Evolutionary conservation across 2,329 filamentous ascomycete genomes (phyloP), one percentile per base, ranked within the genome.

Genomic region (Ascochyta viciae-villosae): DNA sequence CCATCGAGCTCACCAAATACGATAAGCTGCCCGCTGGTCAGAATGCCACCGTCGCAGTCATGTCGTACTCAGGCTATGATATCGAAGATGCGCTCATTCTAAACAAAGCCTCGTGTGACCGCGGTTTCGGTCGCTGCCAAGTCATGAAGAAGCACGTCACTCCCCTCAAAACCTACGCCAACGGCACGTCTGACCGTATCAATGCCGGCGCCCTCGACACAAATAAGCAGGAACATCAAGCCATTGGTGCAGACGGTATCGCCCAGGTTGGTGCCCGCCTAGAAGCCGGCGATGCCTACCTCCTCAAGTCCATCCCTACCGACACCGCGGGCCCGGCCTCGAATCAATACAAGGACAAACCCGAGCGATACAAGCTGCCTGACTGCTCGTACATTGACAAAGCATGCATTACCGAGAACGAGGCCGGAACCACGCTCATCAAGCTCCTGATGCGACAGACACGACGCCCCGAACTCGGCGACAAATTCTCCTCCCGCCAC

Each of bases 1-100:
- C 95, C 0, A 99, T 99, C 63, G 92, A 99, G 76, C 84, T 99
- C 23, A 91, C 96, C 65, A 92, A 96, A 66, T 99, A 98, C 73
- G 95, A 99, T 77, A 96, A 97, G 74, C 87, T 99, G 13, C 95
- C 95, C 0, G 95, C 95, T 5, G 95, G 95, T 0, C 95, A 99
- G 72, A 98, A 97, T 60, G 96, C 95, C 4, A 96, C 91, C 1
- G 95, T 99, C 24, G 95, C 96, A 6, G 95, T 99, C 78, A 99
- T 99, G 95, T 98, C 93, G 44, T 99, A 95, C 78, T 98, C 94
- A 10, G 95, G 95, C 23, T 99, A 99, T 78, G 95, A 99, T 86
- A 99, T 99, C 66, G 95, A 99, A 81, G 95, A 99, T 82, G 95
- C 95, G 9, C 83, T 99, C 16, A 94, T 99, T 2, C 76, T 99